phyloP scores from a whole-genome alignment of 768 basidiomycete species.

The Lentinus tigrinus region DNA sequence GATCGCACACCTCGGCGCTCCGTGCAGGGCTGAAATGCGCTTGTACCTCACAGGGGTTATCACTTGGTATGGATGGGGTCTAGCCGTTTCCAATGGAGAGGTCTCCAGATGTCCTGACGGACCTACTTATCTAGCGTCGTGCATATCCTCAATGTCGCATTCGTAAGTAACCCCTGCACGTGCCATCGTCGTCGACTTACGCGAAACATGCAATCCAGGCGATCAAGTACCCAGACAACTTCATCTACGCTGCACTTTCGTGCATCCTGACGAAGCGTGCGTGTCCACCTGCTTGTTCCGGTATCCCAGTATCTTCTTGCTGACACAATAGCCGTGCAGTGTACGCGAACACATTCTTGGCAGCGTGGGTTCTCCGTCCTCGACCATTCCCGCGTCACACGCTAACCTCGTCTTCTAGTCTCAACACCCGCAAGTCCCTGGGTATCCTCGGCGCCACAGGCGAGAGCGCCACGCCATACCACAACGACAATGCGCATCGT shows the following conservation, averaged over 20 bases:
- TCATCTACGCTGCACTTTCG: slow-evolving; percentile 3
- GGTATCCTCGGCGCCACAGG: not conserved
- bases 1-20: not conserved
- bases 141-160: slow-evolving; percentile 2
- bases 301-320: no score
- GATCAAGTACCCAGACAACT: not conserved
- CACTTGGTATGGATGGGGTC: not conserved
- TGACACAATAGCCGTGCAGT: no score
- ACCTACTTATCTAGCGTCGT: not conserved
- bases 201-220: not conserved
- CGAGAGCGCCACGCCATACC: not conserved
- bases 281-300: not conserved
- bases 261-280: slow-evolving; percentile 3
- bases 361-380: not conserved
- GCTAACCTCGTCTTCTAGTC: not conserved
- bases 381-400: not conserved
- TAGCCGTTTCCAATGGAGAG: not conserved
- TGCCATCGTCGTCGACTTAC: not conserved
- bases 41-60: not conserved
- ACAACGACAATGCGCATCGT: not conserved
- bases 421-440: slow-evolving; percentile 2
- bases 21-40: not conserved
- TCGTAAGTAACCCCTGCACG: not conserved
- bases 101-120: not conserved
- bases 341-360: slow-evolving; percentile 8